Conservation (phyloP, 768 basidiomycete species). For the Candolleomyces efflorescens region DNA sequence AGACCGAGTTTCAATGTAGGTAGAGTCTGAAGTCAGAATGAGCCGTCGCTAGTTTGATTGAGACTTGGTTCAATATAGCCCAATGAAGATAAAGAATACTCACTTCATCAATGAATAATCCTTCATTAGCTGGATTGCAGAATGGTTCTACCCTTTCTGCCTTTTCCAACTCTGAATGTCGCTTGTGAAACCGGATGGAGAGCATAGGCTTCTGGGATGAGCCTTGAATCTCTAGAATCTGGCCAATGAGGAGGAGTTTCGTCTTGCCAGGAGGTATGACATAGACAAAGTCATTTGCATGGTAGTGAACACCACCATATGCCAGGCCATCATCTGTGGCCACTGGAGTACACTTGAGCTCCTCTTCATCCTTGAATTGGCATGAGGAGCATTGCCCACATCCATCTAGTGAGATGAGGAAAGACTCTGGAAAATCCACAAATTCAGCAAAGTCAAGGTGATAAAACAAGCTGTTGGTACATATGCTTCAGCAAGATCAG, state of each 20-base stretch:
- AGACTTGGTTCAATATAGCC: slow-evolving; percentile 16
- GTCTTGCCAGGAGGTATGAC: slow-evolving; percentile 28
- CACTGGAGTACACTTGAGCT: slow-evolving; percentile 19
- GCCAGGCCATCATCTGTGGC: slow-evolving; percentile 21
- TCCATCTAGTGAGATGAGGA: neutral
- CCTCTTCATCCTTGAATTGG: slow-evolving; percentile 26
- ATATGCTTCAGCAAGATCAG: neutral
- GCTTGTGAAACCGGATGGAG: slow-evolving; percentile 39
- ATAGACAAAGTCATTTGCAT: slow-evolving; percentile 60
- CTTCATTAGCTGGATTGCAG: neutral
- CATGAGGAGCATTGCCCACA: slow-evolving; percentile 44
- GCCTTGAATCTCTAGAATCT: slow-evolving; percentile 39
- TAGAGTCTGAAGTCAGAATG: slow-evolving; percentile 29
- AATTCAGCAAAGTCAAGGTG: slow-evolving; percentile 45
- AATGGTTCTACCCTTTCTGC: slow-evolving; percentile 3
- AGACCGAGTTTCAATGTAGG: slow-evolving; percentile 19
- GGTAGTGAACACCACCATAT: slow-evolving; percentile 35
- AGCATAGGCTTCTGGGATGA: slow-evolving; percentile 20
- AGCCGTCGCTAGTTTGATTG: slow-evolving; percentile 33
- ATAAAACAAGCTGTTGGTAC: slow-evolving; percentile 47
- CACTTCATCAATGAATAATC: slow-evolving; percentile 41
- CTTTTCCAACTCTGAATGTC: slow-evolving; percentile 38
- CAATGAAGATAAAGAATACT: slow-evolving; percentile 1
- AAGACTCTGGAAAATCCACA: slow-evolving; percentile 32
- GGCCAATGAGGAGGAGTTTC: slow-evolving; percentile 47